These are phyloP conservation scores for Microcera coccophila DNA, from an alignment of 2,329 filamentous ascomycete species.

Conservation along the genomic window DNA sequence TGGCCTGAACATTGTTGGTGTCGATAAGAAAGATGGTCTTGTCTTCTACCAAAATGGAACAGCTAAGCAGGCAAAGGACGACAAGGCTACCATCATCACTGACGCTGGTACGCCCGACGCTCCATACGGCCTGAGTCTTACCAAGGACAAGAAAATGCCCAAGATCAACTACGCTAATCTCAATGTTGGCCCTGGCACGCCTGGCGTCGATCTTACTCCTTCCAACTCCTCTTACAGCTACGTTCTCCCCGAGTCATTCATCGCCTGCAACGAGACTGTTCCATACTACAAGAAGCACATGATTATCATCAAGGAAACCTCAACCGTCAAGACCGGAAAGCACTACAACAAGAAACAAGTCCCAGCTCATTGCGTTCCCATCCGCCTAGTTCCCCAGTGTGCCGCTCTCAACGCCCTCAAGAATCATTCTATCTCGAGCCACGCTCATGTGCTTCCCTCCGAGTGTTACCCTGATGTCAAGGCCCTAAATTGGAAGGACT, in stretches of 20 bases:
- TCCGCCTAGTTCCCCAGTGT: slow-evolving; percentile 44
- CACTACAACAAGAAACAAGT: slow-evolving; percentile 20
- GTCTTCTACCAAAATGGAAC: slow-evolving; percentile 51
- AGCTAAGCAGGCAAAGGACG: slow-evolving; percentile 29
- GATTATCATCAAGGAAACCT: slow-evolving; percentile 38
- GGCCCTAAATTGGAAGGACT: slow-evolving; percentile 25
- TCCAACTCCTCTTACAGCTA: slow-evolving; percentile 22
- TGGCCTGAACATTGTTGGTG: slow-evolving; percentile 37
- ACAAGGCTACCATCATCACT: slow-evolving; percentile 35
- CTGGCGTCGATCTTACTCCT: slow-evolving; percentile 32
- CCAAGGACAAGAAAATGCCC: slow-evolving; percentile 26
- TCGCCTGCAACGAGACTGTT: slow-evolving; percentile 42
- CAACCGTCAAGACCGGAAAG: slow-evolving; percentile 21
- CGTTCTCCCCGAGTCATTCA: slow-evolving; percentile 34
- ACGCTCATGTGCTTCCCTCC: slow-evolving; percentile 36
- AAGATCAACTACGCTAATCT: slow-evolving; percentile 30
- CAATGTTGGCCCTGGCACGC: slow-evolving; percentile 35
- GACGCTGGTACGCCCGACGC: slow-evolving; percentile 39
- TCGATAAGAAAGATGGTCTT: slow-evolving; percentile 24
- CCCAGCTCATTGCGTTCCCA: slow-evolving; percentile 37
- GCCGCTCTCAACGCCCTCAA: slow-evolving; percentile 35
- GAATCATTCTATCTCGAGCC: slow-evolving; percentile 33
- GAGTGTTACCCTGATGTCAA: slow-evolving; percentile 41
- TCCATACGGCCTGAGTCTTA: slow-evolving; percentile 35
- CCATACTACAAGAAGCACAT: slow-evolving; percentile 40